These are phyloP conservation scores for Hanseniaspora gamundiae DNA, from an alignment of 1,139 yeast genomes.

Conservation along the genomic window DNA sequence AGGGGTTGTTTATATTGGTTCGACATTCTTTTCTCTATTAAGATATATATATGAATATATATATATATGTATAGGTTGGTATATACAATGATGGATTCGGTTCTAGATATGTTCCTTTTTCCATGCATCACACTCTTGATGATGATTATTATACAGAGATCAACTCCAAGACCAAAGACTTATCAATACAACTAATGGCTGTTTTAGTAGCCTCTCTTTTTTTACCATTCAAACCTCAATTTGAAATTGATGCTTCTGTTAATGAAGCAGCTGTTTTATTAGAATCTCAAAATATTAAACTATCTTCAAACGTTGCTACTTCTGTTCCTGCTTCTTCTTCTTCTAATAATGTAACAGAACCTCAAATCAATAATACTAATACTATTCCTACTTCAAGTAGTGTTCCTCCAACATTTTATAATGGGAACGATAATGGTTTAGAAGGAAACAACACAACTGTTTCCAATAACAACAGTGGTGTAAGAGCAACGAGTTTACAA, in stretches of 20 bases:
- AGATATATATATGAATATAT: no score
- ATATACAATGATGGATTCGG: no score
- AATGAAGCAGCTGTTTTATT: conserved; percentile 17
- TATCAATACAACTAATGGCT: conserved; percentile 14
- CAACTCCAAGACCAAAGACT: no score
- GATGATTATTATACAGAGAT: no score
- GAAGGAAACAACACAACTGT: not conserved
- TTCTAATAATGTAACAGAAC: no score
- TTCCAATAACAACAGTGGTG: not conserved
- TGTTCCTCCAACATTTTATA: not conserved
- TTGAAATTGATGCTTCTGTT: conserved; percentile 18
- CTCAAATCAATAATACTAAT: not conserved
- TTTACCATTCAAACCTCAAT: conserved; percentile 25
- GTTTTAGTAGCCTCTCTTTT: conserved; percentile 24
- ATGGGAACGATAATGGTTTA: not conserved
- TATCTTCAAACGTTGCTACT: conserved; percentile 4
- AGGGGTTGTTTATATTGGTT: no score
- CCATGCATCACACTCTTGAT: no score
- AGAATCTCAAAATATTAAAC: conserved; percentile 14
- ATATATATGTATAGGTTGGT: no score
- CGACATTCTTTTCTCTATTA: no score
- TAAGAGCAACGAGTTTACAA: conserved; percentile 1
- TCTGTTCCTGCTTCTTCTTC: not conserved
- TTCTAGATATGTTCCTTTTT: no score
- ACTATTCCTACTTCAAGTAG: not conserved